Evolutionary conservation across 176 grass and related monocot genomes (phyloP), one percentile per base, ranked within the genome.

Genomic region (Dactylis glomerata): DNA sequence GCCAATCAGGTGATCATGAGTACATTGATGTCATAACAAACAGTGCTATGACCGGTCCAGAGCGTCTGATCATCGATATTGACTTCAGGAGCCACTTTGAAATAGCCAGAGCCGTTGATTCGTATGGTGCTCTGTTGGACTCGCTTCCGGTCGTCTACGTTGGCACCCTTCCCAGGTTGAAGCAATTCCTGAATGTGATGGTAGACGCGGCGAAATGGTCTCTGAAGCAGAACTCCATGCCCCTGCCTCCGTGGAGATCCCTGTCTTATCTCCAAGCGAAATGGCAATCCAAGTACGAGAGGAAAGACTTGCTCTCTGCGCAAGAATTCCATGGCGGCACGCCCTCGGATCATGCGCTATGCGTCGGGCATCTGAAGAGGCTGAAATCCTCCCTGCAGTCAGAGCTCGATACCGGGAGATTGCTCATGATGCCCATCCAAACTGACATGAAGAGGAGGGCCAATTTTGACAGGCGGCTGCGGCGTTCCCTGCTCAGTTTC

Each of bases 61-160:
- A 95, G 50, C 96, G 91, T 69, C 33, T 98, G 64, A 93, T 98
- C 54, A 68, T 98, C 49, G 96, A 98, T 33, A 95, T 95, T 8
- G 96, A 98, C 75, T 98, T 98, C 80, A 91, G 87, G 79, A 98
- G 87, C 79, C 96, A 98, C 82, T 98, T 98, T 85, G 96, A 98
- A 83, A 98, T 98, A 73, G 96, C 96, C 50, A 83, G 92, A 74
- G 96, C 92, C 4, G 92, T 95, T 80, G 85, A 93, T 24, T 95
- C 92, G 12, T 98, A 95, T 44, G 85, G 87, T 69, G 40, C 83
- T 31, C 75, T 93, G 56, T 63, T 98, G 81, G 90, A 87, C 85
- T 92, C 89, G 26, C 84, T 98, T 14, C 96, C 92, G 0, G 91
- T 92, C 12, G 87, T 95, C 8, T 95, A 90, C 59, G 92, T 92